These are phyloP conservation scores for Pelargonium myrrhifolium DNA, from an alignment of 441 rosid species.

Conservation along the genomic window DNA sequence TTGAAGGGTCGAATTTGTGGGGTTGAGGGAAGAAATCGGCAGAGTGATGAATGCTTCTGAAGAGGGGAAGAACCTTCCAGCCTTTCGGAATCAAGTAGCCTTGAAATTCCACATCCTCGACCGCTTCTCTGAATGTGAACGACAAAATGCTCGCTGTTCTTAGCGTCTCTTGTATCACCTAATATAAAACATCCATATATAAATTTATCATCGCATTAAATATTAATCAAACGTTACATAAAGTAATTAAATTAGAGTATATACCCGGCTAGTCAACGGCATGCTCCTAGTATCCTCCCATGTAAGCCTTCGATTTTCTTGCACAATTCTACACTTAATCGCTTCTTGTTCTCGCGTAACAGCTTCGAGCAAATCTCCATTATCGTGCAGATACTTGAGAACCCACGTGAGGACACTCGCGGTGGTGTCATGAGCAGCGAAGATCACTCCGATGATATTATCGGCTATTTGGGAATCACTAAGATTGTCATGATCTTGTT, in stretches of 20 bases:
- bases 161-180: slow-evolving; percentile 93
- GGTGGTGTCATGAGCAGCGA: slow-evolving; percentile 92
- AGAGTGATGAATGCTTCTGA: slow-evolving; percentile 72
- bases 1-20: slow-evolving; percentile 72
- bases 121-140: slow-evolving; percentile 87
- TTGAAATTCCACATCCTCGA: slow-evolving; percentile 65
- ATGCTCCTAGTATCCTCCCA: slow-evolving; percentile 89
- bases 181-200: no score
- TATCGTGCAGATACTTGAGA: slow-evolving; percentile 72
- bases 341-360: slow-evolving; percentile 58
- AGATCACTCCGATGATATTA: slow-evolving; percentile 81
- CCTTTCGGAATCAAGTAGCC: slow-evolving; percentile 82
- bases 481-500: slow-evolving; percentile 30
- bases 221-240: no score
- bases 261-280: slow-evolving; percentile 76
- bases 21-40: slow-evolving; percentile 74
- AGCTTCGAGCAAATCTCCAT: slow-evolving; percentile 43
- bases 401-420: slow-evolving; percentile 83
- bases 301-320: slow-evolving; percentile 48
- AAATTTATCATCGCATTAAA: no score
- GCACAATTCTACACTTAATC: slow-evolving; percentile 37
- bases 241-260: no score
- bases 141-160: slow-evolving; percentile 79
- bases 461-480: slow-evolving; percentile 81
- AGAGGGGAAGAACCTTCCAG: slow-evolving; percentile 93